phyloP scores from a whole-genome alignment of 2,329 filamentous ascomycete species.

The Phialophora chinensis region DNA sequence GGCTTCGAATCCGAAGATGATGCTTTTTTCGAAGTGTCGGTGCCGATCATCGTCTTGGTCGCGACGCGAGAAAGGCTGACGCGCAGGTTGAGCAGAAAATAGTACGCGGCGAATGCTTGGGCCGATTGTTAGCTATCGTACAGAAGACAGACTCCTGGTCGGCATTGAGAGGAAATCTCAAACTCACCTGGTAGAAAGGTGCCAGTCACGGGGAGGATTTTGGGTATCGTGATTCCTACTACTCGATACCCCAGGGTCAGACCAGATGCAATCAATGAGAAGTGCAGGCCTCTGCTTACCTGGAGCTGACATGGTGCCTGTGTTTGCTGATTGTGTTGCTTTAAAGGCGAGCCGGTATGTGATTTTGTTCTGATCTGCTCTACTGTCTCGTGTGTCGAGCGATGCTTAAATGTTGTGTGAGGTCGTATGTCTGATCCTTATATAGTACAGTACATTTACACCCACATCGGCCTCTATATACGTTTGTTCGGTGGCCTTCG shows the following conservation, averaged over 20 bases:
- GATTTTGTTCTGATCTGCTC: background rate
- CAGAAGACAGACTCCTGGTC: constrained; percentile 1
- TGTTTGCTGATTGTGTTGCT: background rate
- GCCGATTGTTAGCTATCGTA: constrained; percentile 47
- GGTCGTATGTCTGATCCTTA: too few species aligned
- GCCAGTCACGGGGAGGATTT: constrained; percentile 40
- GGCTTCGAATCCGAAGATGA: constrained; percentile 23
- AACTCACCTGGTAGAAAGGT: constrained; percentile 33
- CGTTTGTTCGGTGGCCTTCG: background rate
- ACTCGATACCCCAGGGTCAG: constrained; percentile 1
- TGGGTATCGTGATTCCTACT: constrained; percentile 41
- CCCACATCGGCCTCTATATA: background rate
- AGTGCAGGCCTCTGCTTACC: constrained; percentile 14
- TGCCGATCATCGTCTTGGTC: constrained; percentile 42
- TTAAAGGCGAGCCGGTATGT: background rate
- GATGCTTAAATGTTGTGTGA: background rate
- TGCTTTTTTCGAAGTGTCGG: constrained; percentile 22
- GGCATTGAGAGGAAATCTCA: background rate
- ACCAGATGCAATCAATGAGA: background rate
- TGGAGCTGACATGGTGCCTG: constrained; percentile 28
- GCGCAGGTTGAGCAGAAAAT: constrained; percentile 50
- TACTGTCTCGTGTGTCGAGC: background rate
- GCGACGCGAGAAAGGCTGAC: constrained; percentile 46
- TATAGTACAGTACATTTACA: background rate
- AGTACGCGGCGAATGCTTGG: constrained; percentile 51